These are phyloP conservation scores for Simplicillium sp. DNA, from an alignment of 2,329 filamentous ascomycete species.

Conservation along the genomic window DNA sequence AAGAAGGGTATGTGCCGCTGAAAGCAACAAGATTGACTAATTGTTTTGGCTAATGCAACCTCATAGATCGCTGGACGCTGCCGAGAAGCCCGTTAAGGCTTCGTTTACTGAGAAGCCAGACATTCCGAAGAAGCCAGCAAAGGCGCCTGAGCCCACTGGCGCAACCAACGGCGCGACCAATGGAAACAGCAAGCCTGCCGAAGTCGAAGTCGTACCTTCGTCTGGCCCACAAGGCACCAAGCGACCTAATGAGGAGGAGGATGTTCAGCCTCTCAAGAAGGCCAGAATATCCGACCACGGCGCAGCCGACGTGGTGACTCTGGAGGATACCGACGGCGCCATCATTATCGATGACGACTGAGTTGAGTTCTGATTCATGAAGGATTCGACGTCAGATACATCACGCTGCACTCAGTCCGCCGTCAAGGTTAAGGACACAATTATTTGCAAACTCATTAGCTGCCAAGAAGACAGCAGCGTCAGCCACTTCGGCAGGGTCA, in stretches of 20 bases:
- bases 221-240: constrained; percentile 30
- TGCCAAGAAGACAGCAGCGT: constrained; percentile 69
- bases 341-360: constrained; percentile 60
- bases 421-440: constrained; percentile 77
- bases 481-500: constrained; percentile 61
- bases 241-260: constrained; percentile 33
- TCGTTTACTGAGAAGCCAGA: constrained; percentile 31
- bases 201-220: constrained; percentile 17
- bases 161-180: constrained; percentile 28
- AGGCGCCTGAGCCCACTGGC: constrained; percentile 18
- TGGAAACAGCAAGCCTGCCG: constrained; percentile 30
- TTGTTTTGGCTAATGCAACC: constrained; percentile 15
- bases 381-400: constrained; percentile 5
- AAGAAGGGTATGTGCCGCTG: constrained; percentile 42
- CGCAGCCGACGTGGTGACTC: constrained; percentile 31
- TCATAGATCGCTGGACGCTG: constrained; percentile 28
- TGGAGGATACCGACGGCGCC: constrained; percentile 48
- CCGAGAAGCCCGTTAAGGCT: constrained; percentile 46
- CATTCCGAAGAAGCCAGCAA: constrained; percentile 46
- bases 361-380: constrained; percentile 12
- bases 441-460: constrained; percentile 79
- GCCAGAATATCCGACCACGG: constrained; percentile 27
- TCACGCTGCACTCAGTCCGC: constrained; percentile 64
- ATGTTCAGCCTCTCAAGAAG: constrained; percentile 37
- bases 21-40: background rate